These are phyloP conservation scores for Exserohilum rostratum DNA, from an alignment of 2,329 filamentous ascomycete species.

Conservation along the genomic window DNA sequence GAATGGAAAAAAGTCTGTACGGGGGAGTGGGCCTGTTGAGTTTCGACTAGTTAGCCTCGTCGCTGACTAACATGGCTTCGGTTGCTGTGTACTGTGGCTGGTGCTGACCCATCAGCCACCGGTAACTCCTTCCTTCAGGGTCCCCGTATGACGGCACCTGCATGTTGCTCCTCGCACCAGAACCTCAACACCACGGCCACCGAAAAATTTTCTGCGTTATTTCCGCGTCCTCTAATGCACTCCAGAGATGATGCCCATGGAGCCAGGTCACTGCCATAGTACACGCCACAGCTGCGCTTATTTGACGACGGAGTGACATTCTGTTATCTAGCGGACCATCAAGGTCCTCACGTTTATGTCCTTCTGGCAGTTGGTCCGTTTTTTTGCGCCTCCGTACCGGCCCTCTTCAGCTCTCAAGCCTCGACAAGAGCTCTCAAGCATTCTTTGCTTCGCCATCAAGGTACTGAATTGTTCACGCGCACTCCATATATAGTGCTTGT, in stretches of 20 bases:
- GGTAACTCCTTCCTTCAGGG: not conserved
- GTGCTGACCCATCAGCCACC: not conserved
- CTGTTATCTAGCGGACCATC: slow-evolving; percentile 12
- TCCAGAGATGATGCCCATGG: not conserved
- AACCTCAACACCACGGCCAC: not conserved
- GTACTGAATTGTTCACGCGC: slow-evolving; percentile 1
- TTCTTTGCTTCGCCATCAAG: slow-evolving; percentile 7
- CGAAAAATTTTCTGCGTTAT: not conserved
- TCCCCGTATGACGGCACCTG: too few relatives aligned
- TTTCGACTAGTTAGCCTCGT: not conserved
- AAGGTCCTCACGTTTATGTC: slow-evolving; percentile 10
- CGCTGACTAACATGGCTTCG: not conserved
- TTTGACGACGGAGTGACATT: slow-evolving; percentile 3
- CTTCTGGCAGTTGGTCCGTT: not conserved
- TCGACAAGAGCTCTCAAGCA: slow-evolving; percentile 1
- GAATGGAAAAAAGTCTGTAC: not conserved
- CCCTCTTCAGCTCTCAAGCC: not conserved
- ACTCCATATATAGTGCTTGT: slow-evolving; percentile 12
- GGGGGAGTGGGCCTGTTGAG: not conserved
- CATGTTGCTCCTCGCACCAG: not conserved
- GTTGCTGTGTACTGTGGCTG: not conserved
- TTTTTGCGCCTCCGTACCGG: not conserved
- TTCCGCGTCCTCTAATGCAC: not conserved
- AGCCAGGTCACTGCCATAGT: not conserved
- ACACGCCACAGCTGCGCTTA: not conserved